These are phyloP conservation scores for Macrophomina phaseolina DNA, from an alignment of 2,329 filamentous ascomycete species.

Conservation along the genomic window DNA sequence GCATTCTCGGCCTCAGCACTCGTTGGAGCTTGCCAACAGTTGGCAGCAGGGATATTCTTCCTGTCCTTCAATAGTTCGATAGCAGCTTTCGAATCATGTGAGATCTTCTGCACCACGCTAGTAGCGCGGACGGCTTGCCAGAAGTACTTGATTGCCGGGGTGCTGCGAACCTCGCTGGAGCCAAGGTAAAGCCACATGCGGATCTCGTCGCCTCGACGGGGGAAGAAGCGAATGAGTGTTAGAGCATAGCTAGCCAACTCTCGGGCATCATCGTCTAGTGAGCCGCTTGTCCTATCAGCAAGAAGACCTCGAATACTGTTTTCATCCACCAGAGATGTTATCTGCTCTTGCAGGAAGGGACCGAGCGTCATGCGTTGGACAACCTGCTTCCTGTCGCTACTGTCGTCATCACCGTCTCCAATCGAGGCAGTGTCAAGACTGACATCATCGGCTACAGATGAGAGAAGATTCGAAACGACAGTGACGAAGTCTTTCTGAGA, in stretches of 20 bases:
- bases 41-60: slow-evolving; percentile 40
- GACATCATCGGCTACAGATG: slow-evolving; percentile 62
- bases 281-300: slow-evolving; percentile 48
- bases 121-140: slow-evolving; percentile 72
- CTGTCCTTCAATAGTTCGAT: slow-evolving; percentile 60
- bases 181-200: slow-evolving; percentile 92
- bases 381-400: slow-evolving; percentile 38
- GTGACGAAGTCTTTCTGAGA: slow-evolving; percentile 61
- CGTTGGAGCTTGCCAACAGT: slow-evolving; percentile 42
- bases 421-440: slow-evolving; percentile 51
- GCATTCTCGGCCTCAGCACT: slow-evolving; percentile 26
- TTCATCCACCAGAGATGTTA: slow-evolving; percentile 75
- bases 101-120: slow-evolving; percentile 62
- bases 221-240: slow-evolving; percentile 84
- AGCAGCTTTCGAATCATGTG: slow-evolving; percentile 62
- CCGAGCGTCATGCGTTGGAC: slow-evolving; percentile 20
- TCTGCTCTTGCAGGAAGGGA: slow-evolving; percentile 65
- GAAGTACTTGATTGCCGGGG: slow-evolving; percentile 79
- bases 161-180: slow-evolving; percentile 57
- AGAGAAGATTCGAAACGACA: slow-evolving; percentile 62
- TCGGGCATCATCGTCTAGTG: slow-evolving; percentile 62
- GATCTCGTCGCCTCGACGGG: slow-evolving; percentile 81
- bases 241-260: slow-evolving; percentile 85
- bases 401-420: slow-evolving; percentile 35
- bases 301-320: slow-evolving; percentile 72